Evolutionary conservation across 441 rosid genomes (phyloP), one percentile per base, ranked within the genome.

Genomic region (Gossypium schwendimanii): DNA sequence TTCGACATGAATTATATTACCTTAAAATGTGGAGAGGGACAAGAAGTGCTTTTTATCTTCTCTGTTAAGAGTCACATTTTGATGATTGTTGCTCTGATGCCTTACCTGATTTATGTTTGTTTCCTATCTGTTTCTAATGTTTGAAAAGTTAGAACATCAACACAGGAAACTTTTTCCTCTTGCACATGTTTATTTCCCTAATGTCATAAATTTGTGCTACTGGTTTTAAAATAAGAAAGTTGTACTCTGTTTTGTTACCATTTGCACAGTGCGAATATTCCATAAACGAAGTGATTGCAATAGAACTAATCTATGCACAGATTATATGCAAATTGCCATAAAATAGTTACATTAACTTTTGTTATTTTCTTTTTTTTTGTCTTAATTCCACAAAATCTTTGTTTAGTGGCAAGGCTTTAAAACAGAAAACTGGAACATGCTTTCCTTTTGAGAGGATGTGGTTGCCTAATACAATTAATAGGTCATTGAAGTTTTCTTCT

Each of bases 401-500:
- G 31, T 20, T 52, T 52, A 31, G 11, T 68, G 71, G 49, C 52
- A 21, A 31, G 50, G n/a, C 54, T 61, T 23, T 49, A 36, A 17
- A 70, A 33, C 45, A 8, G 12, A 68, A 57, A 64, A 15, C 21
- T 33, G 6, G 49, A 36, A 23, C n/a, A 14, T 49, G 36, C 50
- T 63, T 63, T 28, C 44, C 41, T 12, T 49, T 58, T 45, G 10
- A 63, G 55, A 44, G 58, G 57, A n/a, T 55, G 39, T 55, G 1
- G 52, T 63, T 44, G 18, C 57, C n/a, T 20, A 20, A 41, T 76
- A 45, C 59, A 63, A 63, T 63, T 41, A 31, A 15, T 50, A 36
- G 17, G 54, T 76, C 24, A 14, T 20, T 71, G 26, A 71, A 41
- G 12, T 45, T 28, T 50, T 70, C 63, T 58, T 10, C 59, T 58